Base-by-base conservation (phyloP, 345 rosid genomes). In the Populus tremula region DNA sequence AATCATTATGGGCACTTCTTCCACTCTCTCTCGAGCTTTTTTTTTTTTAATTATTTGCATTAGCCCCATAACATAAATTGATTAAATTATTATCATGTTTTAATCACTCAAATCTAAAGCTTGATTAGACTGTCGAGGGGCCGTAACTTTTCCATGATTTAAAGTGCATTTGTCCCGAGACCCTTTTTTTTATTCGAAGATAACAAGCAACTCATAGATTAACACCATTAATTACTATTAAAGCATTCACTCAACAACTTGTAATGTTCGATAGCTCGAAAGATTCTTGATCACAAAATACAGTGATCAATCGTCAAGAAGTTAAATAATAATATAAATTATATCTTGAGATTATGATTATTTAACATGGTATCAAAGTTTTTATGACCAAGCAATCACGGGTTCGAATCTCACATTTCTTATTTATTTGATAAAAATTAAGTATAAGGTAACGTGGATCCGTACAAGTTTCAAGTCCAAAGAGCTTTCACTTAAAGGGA, bases 101-200 rank as follows among this genome's bases (percentile, higher is more conserved):
- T 77, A 66, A 70, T 83, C 36, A 74, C 53, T 65, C 66, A 27
- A 45, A 70, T 75, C 39, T 72, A 77, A 79, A 72, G 77, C 45
- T 82, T 83, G 88, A 88, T 85, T 75, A 78, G 89, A 88, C 88
- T 68, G 56, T 80, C 41, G 84, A 81, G 84, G 86, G 79, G 84
- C 31, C 81, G 67, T 47, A 62, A n/a, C 86, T 84, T 88, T 78
- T 70, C 67, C 82, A 67, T 81, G 73, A 78, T 83, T 77, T 77
- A 83, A 85, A 85, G 81, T 10, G 76, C 67, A 78, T 71, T 76
- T 85, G 79, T 68, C 75, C 35, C 33, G 6, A 4, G 68, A 69
- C 82, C 69, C 68, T 5, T 65, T 75, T 77, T 4, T 75, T 63
- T 27, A 75, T 67, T 73, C 43, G 11, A 71, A 66, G 66, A 77